Conservation (phyloP, 2,329 filamentous ascomycete species). For the Alternaria infectoria region DNA sequence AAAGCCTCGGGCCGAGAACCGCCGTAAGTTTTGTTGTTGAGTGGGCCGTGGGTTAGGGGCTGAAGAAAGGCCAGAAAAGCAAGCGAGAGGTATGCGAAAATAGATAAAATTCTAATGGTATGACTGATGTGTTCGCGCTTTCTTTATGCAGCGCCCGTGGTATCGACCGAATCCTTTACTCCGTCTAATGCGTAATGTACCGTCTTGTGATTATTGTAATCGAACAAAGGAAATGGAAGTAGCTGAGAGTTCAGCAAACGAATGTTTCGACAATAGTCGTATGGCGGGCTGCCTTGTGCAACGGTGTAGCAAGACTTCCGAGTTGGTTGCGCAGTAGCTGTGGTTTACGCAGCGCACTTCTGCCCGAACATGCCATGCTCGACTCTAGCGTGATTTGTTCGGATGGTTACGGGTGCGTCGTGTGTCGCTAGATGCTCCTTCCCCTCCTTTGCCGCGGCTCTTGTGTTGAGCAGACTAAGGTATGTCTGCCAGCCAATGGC, state of each 20-base stretch:
- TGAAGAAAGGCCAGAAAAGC: background rate
- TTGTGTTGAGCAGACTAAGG: constrained; percentile 77
- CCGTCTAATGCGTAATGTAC: constrained; percentile 15
- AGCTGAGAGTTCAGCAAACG: background rate
- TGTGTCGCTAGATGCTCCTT: constrained; percentile 22
- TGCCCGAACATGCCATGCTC: constrained; percentile 11
- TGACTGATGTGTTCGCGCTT: background rate
- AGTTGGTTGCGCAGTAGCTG: background rate
- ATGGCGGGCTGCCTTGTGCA: background rate
- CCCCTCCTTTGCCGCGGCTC: constrained; percentile 66
- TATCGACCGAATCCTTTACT: constrained; percentile 11
- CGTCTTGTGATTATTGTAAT: background rate
- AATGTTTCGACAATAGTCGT: constrained; percentile 2
- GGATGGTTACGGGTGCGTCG: background rate
- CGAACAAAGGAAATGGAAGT: constrained; percentile 15
- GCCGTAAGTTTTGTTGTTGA: background rate
- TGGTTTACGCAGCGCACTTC: constrained; percentile 24
- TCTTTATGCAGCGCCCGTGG: constrained; percentile 4
- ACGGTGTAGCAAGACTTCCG: background rate
- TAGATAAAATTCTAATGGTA: constrained; percentile 4
- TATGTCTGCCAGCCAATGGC: constrained; percentile 95
- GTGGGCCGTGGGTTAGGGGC: constrained; percentile 1
- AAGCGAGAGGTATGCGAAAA: background rate
- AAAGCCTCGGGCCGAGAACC: constrained; percentile 5
- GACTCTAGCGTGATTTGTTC: constrained; percentile 1